Base-by-base conservation (phyloP, 192 early-diverging fungal species). In the Coemansia sp. region DNA sequence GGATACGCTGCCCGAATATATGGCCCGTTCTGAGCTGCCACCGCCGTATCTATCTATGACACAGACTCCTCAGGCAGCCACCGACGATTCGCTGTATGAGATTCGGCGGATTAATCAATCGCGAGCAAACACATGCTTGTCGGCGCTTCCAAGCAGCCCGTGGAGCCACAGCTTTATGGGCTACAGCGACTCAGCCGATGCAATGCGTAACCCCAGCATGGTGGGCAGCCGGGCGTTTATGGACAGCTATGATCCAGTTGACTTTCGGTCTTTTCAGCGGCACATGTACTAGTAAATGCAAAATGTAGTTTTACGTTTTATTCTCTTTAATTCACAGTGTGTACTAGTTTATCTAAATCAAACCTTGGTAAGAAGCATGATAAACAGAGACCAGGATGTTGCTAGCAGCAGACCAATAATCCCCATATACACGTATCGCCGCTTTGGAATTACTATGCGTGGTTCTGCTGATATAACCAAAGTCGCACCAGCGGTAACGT, bases 1-100 rank as follows among this genome's bases (percentile, higher is more conserved):
- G 22, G 78, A 81, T 42, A 75, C 72, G 11, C 58, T 81, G 69
- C 78, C 78, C 21, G 69, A 72, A 40, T 81, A 81, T 37, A 51
- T 51, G 19, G 55, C 65, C 0, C 57, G 42, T 5, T 36, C 62
- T 1, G 78, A 71, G 8, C 68, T 63, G 44, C 78, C 78, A 17
- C 78, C 78, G 26, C 55, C 78, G 5, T 81, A 81, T 5, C 56
- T 56, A 21, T 57, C 36, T 37, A 47, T 49, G 28, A 22, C 21
- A 2, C 49, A 56, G 20, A 52, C 59, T 1, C 59, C 61, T 9
- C 69, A 47, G 36, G 37, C 19, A 7, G n/a, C 21, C 3, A 9
- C 22, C 42, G 50, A 47, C 12, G 57, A 60, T 14, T 40, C 59
- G 23, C 21, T 50, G 15, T 51, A 53, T 56, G 62, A 65, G 7